Evolutionary conservation across 345 rosid species (phyloP).

Genomic region (Eucalyptus guilfoylei): DNA sequence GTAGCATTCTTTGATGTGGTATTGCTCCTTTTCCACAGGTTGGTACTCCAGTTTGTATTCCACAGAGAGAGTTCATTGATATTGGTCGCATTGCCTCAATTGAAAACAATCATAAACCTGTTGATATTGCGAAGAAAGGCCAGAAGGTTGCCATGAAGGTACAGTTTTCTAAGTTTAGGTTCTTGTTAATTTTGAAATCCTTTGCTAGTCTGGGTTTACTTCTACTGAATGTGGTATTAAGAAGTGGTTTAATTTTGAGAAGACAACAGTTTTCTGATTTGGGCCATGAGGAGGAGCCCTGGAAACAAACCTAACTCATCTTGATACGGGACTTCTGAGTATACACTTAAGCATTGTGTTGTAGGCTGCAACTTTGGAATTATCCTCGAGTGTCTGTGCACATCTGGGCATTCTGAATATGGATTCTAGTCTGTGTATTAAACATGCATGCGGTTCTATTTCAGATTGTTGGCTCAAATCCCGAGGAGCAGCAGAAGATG

Average conservation of each 20-base stretch:
- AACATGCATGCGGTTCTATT: not conserved
- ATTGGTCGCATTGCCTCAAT: constrained; percentile 84
- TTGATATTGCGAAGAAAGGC: constrained; percentile 79
- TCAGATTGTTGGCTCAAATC: constrained; percentile 60
- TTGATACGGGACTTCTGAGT: not conserved
- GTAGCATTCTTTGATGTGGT: not conserved
- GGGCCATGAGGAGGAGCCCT: not conserved
- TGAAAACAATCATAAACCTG: constrained; percentile 66
- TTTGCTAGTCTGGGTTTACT: not conserved
- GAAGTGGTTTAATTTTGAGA: not conserved
- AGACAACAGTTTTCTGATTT: not conserved
- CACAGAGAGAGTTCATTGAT: constrained; percentile 63
- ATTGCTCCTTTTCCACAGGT: constrained; percentile 26
- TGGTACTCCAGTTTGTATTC: constrained; percentile 90
- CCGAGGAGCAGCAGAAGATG: constrained; percentile 91
- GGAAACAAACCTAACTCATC: not conserved
- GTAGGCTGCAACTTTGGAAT: not conserved
- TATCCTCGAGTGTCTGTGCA: not conserved
- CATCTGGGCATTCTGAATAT: not conserved
- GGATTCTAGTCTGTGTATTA: not conserved
- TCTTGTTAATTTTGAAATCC: not conserved
- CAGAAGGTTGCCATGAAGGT: constrained; percentile 85
- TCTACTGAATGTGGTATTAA: not conserved
- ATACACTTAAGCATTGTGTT: not conserved
- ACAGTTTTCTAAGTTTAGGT: not conserved